phyloP scores from a whole-genome alignment of 2,329 filamentous ascomycete genomes.

The Verticillium isaacii region DNA sequence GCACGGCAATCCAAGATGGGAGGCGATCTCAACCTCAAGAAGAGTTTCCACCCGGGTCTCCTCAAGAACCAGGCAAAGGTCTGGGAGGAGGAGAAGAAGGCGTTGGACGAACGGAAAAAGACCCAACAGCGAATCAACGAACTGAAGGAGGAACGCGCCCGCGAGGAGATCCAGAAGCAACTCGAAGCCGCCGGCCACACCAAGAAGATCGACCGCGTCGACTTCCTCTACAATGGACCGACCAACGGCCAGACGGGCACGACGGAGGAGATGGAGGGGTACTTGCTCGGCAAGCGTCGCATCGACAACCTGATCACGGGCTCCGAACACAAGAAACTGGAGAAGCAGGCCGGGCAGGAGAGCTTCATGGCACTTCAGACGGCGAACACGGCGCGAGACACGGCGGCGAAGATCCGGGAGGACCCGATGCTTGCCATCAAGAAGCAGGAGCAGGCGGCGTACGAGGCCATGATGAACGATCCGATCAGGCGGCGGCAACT shows the following conservation, averaged over 20 bases:
- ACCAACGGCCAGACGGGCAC: slow-evolving; percentile 70
- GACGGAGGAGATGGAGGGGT: slow-evolving; percentile 88
- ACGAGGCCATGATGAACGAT: slow-evolving; percentile 76
- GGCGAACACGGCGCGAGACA: slow-evolving; percentile 73
- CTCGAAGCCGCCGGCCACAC: slow-evolving; percentile 84
- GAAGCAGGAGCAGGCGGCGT: slow-evolving; percentile 79
- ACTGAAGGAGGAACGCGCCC: slow-evolving; percentile 85
- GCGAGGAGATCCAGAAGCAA: slow-evolving; percentile 85
- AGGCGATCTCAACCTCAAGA: slow-evolving; percentile 92
- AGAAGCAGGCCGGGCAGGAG: slow-evolving; percentile 65
- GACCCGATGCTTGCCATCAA: slow-evolving; percentile 93
- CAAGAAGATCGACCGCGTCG: slow-evolving; percentile 77
- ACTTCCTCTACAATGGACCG: slow-evolving; percentile 97
- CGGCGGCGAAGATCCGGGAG: slow-evolving; percentile 78
- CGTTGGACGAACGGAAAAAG: slow-evolving; percentile 89
- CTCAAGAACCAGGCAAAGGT: slow-evolving; percentile 87
- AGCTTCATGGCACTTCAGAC: slow-evolving; percentile 58
- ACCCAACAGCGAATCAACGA: slow-evolving; percentile 90
- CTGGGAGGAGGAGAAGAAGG: slow-evolving; percentile 87
- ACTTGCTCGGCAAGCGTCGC: slow-evolving; percentile 84
- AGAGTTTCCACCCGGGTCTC: slow-evolving; percentile 89
- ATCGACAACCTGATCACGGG: slow-evolving; percentile 81
- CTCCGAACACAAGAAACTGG: slow-evolving; percentile 73
- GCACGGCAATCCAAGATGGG: slow-evolving; percentile 53
- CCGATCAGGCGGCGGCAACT: slow-evolving; percentile 64